A percentile compares a stretch with the other conserved stretches of the same genome.
Conservation (phyloP, 805 yeast genomes). For the Metschnikowia vanudenii region DNA sequence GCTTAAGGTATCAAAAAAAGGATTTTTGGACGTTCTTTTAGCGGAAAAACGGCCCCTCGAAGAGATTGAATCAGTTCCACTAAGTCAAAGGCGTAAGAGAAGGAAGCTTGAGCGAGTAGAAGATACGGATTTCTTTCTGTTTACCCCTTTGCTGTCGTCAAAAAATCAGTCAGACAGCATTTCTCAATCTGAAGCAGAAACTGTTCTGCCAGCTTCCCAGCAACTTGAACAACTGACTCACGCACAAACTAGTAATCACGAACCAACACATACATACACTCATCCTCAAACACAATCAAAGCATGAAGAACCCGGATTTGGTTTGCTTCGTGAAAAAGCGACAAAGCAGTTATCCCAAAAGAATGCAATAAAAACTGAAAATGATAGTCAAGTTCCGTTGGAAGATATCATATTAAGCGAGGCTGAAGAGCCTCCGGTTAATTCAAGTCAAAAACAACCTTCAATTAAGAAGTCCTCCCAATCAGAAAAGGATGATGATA, state of each 20-base stretch:
- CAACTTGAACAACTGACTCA: background rate
- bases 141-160: slow-evolving; percentile 15
- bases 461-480: background rate
- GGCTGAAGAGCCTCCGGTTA: background rate
- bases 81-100: slow-evolving; percentile 26
- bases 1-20: background rate
- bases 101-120: slow-evolving; percentile 33
- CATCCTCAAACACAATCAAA: too few species aligned
- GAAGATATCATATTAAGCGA: background rate
- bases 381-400: too few species aligned
- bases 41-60: background rate
- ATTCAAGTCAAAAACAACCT: background rate
- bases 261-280: too few species aligned
- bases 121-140: slow-evolving; percentile 36
- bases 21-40: background rate
- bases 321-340: too few species aligned
- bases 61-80: slow-evolving; percentile 1
- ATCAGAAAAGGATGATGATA: background rate
- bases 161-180: background rate
- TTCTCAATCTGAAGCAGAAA: background rate
- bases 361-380: too few species aligned
- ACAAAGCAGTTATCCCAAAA: too few species aligned
- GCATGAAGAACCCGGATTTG: too few species aligned
- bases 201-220: background rate
- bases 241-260: background rate